These are phyloP conservation scores for Canavalia gladiata DNA, from an alignment of 306 rosid genomes.

Conservation along the genomic window DNA sequence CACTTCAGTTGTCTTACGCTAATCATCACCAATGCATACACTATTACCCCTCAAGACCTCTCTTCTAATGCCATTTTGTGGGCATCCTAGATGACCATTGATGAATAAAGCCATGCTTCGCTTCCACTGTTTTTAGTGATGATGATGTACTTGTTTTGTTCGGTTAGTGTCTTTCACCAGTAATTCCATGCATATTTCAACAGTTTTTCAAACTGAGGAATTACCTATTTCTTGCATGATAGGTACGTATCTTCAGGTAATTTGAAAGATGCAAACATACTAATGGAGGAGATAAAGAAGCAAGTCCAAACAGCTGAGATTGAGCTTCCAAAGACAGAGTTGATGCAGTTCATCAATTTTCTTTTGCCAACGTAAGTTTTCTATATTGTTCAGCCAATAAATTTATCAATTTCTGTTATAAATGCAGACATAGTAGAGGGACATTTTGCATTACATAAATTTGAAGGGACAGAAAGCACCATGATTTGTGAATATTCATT, in stretches of 20 bases:
- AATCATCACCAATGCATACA: not conserved
- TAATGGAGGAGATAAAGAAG: conserved; percentile 83
- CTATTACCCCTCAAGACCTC: not conserved
- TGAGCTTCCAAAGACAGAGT: conserved; percentile 70
- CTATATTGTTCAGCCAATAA: conserved; percentile 23
- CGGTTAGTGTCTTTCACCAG: conserved; percentile 11
- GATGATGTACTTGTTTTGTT: conserved; percentile 22
- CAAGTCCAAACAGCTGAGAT: conserved; percentile 61
- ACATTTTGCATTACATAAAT: conserved; percentile 26
- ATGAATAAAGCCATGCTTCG: conserved; percentile 6
- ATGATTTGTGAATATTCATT: not conserved
- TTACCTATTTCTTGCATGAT: conserved; percentile 36
- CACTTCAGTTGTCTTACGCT: conserved; percentile 18
- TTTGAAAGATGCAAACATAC: conserved; percentile 84
- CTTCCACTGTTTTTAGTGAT: conserved; percentile 3
- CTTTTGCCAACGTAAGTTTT: conserved; percentile 84
- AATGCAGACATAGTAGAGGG: conserved; percentile 15
- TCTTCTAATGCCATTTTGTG: not conserved
- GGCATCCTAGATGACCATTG: conserved; percentile 7
- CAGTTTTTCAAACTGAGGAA: conserved; percentile 26
- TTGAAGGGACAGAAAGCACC: not conserved
- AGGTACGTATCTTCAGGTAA: conserved; percentile 90
- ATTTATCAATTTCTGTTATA: conserved; percentile 31
- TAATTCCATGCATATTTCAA: conserved; percentile 39
- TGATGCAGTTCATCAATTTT: conserved; percentile 79